A percentile compares a stretch with the other conserved stretches of the same genome.
Evolutionary conservation across 163 green algal genomes (phyloP).

Genomic region (Volvox carteri): DNA sequence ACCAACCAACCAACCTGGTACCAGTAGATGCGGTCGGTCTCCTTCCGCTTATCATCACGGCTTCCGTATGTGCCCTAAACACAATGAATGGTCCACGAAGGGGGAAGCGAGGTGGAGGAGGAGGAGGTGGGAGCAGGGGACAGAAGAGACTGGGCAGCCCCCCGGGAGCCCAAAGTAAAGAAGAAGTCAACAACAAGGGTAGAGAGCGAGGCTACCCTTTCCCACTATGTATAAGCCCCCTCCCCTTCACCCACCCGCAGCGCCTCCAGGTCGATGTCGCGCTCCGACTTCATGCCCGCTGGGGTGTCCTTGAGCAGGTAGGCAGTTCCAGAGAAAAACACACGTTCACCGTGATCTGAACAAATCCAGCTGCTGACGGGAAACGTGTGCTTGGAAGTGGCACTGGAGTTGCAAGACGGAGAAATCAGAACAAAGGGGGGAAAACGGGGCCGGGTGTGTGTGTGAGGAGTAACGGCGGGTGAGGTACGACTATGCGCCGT

Average conservation of each 20-base stretch:
- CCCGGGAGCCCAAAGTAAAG: too few species aligned
- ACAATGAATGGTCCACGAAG: too few species aligned
- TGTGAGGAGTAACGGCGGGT: too few species aligned
- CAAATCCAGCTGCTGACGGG: conserved; percentile 53
- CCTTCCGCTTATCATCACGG: neutral
- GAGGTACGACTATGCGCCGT: too few species aligned
- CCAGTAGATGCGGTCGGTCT: conserved; percentile 47
- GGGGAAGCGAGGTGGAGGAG: too few species aligned
- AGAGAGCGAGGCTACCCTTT: too few species aligned
- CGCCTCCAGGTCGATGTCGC: conserved; percentile 42
- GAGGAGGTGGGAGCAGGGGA: too few species aligned
- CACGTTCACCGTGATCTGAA: conserved; percentile 50
- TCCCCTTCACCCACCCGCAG: conserved; percentile 47
- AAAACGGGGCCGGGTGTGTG: neutral
- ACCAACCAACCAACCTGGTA: conserved; percentile 42
- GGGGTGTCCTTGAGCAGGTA: conserved; percentile 64
- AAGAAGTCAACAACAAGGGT: too few species aligned
- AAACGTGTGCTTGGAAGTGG: conserved; percentile 24
- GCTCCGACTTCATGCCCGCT: neutral
- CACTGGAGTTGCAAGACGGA: neutral
- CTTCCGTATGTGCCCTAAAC: conserved; percentile 5
- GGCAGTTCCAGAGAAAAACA: conserved; percentile 53
- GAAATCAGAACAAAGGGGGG: neutral
- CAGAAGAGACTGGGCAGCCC: too few species aligned
- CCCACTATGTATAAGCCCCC: too few species aligned